These are phyloP conservation scores for Petunia secreta DNA, from an alignment of 257 asterid genomes.

Conservation along the genomic window DNA sequence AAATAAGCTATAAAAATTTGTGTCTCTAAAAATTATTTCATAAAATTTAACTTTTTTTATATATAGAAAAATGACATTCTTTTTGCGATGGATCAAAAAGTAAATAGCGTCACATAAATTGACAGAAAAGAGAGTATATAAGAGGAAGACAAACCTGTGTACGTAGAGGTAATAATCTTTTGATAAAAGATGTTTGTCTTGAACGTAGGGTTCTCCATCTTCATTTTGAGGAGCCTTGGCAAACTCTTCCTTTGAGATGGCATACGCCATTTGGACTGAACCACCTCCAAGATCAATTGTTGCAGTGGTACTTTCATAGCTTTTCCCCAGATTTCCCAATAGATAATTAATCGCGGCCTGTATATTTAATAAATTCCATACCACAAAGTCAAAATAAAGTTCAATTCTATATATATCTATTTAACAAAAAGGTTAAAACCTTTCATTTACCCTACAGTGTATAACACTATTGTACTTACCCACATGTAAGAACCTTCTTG, in stretches of 20 bases:
- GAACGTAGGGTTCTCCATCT: slow-evolving; percentile 66
- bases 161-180: slow-evolving; percentile 64
- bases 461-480: slow-evolving; percentile 46
- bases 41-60: too few species aligned
- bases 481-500: slow-evolving; percentile 88
- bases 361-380: slow-evolving; percentile 1
- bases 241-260: slow-evolving; percentile 65
- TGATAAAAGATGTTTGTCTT: slow-evolving; percentile 63
- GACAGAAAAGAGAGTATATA: too few species aligned
- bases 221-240: slow-evolving; percentile 60
- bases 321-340: slow-evolving; percentile 68
- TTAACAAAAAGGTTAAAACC: background rate
- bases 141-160: slow-evolving; percentile 52
- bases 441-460: background rate
- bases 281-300: slow-evolving; percentile 93
- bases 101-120: too few species aligned
- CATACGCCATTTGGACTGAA: slow-evolving; percentile 87
- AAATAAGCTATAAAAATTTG: too few species aligned
- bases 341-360: slow-evolving; percentile 81
- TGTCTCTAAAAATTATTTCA: too few species aligned
- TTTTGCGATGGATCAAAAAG: too few species aligned
- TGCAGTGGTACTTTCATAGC: slow-evolving; percentile 61
- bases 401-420: background rate
- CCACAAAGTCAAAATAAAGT: background rate
- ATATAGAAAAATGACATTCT: background rate